phyloP scores from a whole-genome alignment of 257 asterid species.

The Anisodus tanguticus region DNA sequence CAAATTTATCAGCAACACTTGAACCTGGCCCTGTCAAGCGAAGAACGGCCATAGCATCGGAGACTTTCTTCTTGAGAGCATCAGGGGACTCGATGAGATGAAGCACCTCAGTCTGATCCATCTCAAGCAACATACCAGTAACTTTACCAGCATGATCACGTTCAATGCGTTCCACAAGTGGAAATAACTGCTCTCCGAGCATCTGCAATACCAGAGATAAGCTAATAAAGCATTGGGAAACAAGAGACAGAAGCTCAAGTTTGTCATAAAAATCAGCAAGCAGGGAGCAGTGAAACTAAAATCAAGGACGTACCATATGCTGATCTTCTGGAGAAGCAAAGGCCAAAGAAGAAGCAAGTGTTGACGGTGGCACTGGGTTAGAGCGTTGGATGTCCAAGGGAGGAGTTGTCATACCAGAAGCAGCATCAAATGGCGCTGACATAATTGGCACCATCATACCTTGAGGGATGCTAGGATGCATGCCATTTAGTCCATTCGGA shows the following conservation, averaged over 20 bases:
- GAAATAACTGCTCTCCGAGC: slow-evolving; percentile 79
- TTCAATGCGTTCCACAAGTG: slow-evolving; percentile 70
- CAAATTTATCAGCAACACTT: slow-evolving; percentile 38
- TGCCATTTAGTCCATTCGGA: slow-evolving; percentile 46
- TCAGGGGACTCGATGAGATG: slow-evolving; percentile 87
- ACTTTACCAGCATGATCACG: slow-evolving; percentile 66
- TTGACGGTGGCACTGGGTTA: slow-evolving; percentile 49
- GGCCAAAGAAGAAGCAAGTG: slow-evolving; percentile 84
- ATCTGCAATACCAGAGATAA: slow-evolving; percentile 51
- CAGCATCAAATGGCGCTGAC: slow-evolving; percentile 46
- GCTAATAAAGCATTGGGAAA: not conserved
- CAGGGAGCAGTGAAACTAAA: not conserved
- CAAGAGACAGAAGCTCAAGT: not conserved
- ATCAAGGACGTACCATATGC: slow-evolving; percentile 51
- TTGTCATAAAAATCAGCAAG: not conserved
- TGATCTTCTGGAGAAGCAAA: slow-evolving; percentile 79
- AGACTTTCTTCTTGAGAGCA: slow-evolving; percentile 75
- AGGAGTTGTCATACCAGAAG: slow-evolving; percentile 44
- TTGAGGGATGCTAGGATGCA: slow-evolving; percentile 51
- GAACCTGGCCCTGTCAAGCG: slow-evolving; percentile 35
- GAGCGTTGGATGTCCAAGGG: slow-evolving; percentile 48
- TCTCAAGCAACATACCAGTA: slow-evolving; percentile 88
- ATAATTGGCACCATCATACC: slow-evolving; percentile 50
- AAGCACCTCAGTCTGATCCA: slow-evolving; percentile 91
- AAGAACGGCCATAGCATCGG: slow-evolving; percentile 81